Conservation (phyloP, 2,329 filamentous ascomycete genomes). For the Capronia americana region DNA sequence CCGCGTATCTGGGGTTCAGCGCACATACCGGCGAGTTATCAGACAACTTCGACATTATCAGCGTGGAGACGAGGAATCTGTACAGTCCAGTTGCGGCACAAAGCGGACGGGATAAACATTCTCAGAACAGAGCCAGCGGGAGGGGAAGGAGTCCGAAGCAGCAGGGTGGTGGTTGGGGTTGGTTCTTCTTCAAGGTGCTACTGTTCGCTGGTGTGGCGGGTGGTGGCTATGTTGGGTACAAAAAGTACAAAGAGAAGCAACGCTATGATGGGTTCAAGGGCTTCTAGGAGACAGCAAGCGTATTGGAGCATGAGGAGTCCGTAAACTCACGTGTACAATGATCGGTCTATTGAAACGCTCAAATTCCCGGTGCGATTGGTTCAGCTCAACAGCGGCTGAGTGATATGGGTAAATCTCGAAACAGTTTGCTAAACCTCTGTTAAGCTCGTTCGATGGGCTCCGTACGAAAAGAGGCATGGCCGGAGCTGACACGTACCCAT, state of each 20-base stretch:
- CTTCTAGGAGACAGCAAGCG: slow-evolving; percentile 1
- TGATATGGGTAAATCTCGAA: not conserved
- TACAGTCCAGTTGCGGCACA: slow-evolving; percentile 64
- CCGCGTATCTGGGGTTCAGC: slow-evolving; percentile 69
- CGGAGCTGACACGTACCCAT: not conserved
- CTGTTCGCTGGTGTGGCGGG: slow-evolving; percentile 73
- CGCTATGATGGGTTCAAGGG: slow-evolving; percentile 48
- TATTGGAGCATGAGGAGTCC: slow-evolving; percentile 10
- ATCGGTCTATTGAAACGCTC: slow-evolving; percentile 6
- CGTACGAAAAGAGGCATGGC: not conserved
- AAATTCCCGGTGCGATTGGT: not conserved
- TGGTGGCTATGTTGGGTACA: slow-evolving; percentile 85
- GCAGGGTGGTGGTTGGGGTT: slow-evolving; percentile 64
- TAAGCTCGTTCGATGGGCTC: not conserved
- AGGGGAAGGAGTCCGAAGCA: slow-evolving; percentile 39
- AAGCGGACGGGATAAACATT: slow-evolving; percentile 34
- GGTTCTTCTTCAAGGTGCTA: slow-evolving; percentile 82
- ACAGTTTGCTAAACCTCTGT: not conserved
- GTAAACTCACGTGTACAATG: slow-evolving; percentile 22
- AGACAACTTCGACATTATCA: slow-evolving; percentile 97
- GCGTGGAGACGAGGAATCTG: slow-evolving; percentile 83
- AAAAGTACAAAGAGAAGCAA: slow-evolving; percentile 72
- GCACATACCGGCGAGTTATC: slow-evolving; percentile 91
- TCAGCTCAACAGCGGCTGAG: not conserved
- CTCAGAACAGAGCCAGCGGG: slow-evolving; percentile 38